Evolutionary conservation across 2,329 filamentous ascomycete species (phyloP).

Genomic region (Ophiosphaerella korrae): DNA sequence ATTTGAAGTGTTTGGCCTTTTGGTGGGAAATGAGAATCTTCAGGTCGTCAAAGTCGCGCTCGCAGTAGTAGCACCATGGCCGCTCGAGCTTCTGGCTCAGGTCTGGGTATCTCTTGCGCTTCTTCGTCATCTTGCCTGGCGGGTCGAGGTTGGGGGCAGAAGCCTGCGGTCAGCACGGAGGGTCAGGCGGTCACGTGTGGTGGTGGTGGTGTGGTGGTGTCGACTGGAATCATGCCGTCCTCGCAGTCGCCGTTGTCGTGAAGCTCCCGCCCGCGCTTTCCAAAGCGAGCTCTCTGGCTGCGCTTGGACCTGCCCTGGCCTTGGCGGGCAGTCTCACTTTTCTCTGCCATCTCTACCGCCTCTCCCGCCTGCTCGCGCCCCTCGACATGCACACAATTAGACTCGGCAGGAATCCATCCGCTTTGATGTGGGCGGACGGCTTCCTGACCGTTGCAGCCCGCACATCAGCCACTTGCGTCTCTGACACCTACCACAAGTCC

Average conservation of each 20-base stretch:
- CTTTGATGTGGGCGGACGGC: slow-evolving; percentile 1
- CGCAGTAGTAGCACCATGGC: slow-evolving; percentile 99
- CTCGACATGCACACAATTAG: neutral
- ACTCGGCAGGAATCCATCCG: neutral
- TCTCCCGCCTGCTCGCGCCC: no score
- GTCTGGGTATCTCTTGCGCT: slow-evolving; percentile 83
- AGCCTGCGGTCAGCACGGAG: neutral
- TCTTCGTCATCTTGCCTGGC: slow-evolving; percentile 62
- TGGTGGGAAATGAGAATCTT: slow-evolving; percentile 97
- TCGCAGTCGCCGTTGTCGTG: slow-evolving; percentile 5
- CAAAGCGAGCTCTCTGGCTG: neutral
- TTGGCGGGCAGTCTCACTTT: slow-evolving; percentile 21
- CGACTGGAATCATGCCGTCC: slow-evolving; percentile 2
- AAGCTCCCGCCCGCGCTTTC: slow-evolving; percentile 11
- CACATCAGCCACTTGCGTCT: slow-evolving; percentile 55
- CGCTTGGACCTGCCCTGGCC: neutral
- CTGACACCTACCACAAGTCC: slow-evolving; percentile 50
- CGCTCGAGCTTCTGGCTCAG: slow-evolving; percentile 86
- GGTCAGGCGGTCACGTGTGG: neutral
- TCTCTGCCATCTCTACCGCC: slow-evolving; percentile 1
- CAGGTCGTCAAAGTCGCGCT: slow-evolving; percentile 96
- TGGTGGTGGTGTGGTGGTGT: slow-evolving; percentile 3
- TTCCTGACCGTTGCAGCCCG: slow-evolving; percentile 28
- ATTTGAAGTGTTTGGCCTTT: slow-evolving; percentile 99
- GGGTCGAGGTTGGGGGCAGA: neutral